Conservation (phyloP, 1,284 basidiomycete species). For the Coniophora puteana region DNA sequence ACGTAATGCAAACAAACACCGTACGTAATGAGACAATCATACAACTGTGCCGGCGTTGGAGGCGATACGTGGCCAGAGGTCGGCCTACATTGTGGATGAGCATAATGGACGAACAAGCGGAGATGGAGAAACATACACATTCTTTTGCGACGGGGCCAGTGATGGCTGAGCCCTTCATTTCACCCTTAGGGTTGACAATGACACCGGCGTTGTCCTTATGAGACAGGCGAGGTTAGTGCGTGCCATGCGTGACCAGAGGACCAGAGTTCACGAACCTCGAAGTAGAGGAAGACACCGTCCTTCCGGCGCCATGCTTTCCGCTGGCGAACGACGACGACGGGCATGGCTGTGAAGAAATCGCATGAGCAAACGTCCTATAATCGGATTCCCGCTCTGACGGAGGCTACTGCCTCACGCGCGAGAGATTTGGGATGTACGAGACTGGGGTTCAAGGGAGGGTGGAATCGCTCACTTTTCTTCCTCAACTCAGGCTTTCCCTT, state of each 20-base stretch:
- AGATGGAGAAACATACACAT: conserved; percentile 61
- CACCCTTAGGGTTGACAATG: conserved; percentile 98
- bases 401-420: too few species aligned
- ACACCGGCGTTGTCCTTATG: conserved; percentile 91
- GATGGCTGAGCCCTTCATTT: conserved; percentile 99
- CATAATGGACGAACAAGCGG: background rate
- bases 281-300: conserved; percentile 99
- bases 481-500: conserved; percentile 99
- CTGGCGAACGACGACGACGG: conserved; percentile 95
- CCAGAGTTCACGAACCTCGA: conserved; percentile 59
- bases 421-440: too few species aligned
- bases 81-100: too few species aligned
- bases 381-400: too few species aligned
- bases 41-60: conserved; percentile 99
- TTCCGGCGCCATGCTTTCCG: conserved; percentile 98
- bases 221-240: background rate
- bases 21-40: conserved; percentile 33
- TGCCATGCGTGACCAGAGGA: background rate
- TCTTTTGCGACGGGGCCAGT: conserved; percentile 97
- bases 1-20: conserved; percentile 13
- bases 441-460: conserved; percentile 2
- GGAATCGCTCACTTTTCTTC: conserved; percentile 86
- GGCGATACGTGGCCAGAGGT: conserved; percentile 99
- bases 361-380: conserved; percentile 10
- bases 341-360: conserved; percentile 73